Evolutionary conservation across 768 basidiomycete species (phyloP).

Genomic region (Galerina marginata): DNA sequence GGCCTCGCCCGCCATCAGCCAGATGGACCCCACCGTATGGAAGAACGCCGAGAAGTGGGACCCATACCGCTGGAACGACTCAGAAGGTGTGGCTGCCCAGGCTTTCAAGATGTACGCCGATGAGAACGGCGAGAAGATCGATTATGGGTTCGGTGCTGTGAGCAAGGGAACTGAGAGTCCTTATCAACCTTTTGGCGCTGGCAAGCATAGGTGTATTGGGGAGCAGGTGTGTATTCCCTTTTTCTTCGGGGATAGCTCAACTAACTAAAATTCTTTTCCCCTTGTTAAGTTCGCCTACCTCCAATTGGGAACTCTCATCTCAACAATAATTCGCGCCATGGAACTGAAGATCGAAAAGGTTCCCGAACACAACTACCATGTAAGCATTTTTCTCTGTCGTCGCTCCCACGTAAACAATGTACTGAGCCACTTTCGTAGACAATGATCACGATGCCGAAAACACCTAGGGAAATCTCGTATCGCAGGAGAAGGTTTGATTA

Average conservation of each 20-base stretch:
- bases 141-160: slow-evolving; percentile 95
- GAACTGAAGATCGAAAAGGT: slow-evolving; percentile 77
- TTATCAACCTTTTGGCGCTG: slow-evolving; percentile 98
- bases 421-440: slow-evolving; percentile 55
- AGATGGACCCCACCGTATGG: slow-evolving; percentile 89
- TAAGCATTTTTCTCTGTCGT: slow-evolving; percentile 43
- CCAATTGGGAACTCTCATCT: slow-evolving; percentile 85
- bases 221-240: slow-evolving; percentile 63
- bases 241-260: neutral
- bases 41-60: slow-evolving; percentile 73
- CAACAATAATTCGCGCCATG: slow-evolving; percentile 76
- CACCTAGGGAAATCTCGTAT: slow-evolving; percentile 67
- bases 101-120: slow-evolving; percentile 79
- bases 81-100: slow-evolving; percentile 79
- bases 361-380: slow-evolving; percentile 90
- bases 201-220: slow-evolving; percentile 93
- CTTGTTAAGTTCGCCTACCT: slow-evolving; percentile 84
- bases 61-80: slow-evolving; percentile 85
- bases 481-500: slow-evolving; percentile 66
- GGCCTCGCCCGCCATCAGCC: slow-evolving; percentile 86
- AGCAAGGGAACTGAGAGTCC: slow-evolving; percentile 96
- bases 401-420: neutral
- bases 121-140: slow-evolving; percentile 85
- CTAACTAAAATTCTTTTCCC: neutral
- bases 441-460: slow-evolving; percentile 90